Evolutionary conservation across 2,329 filamentous ascomycete species (phyloP), one percentile per base, ranked within the genome.

Genomic region (Alternaria burnsii): DNA sequence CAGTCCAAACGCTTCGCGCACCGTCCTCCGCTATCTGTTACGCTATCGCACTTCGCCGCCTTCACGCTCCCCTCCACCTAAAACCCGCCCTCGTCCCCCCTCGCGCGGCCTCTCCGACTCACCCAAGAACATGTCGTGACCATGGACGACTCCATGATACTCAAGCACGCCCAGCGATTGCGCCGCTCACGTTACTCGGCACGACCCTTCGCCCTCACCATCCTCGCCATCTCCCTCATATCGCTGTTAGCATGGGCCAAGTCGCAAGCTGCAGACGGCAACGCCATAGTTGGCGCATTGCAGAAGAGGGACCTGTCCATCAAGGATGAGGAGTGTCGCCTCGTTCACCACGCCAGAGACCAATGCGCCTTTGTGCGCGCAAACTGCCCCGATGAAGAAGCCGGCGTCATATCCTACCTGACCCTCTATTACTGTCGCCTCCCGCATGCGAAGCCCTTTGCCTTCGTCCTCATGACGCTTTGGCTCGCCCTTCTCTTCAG

Each of bases 401-500:
- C 94, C 55, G 94, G 95, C 30, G 86, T 98, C 63, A 82, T 97
- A 59, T 91, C 92, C 26, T 99, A 99, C 79, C 87, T 98, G 47
- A 86, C 89, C 20, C 84, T 98, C 55, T 99, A 97, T 83, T 99
- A 97, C 80, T 99, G 95, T 84, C 82, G 83, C 43, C 83, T 97
- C 34, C 83, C 84, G 55, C 79, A 87, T 55, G 88, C 84, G 14
- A 89, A 92, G 73, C 89, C 91, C 1, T 66, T 97, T 46, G 93
- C 91, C n/a, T 96, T 99, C 73, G 76, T 83, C 22, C 82, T 97
- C 42, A 83, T 99, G 46, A 86, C 92, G 16, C 71, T 89, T 61
- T 99, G 95, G 95, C 86, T 97, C 7, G 91, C 88, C 38, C 82
- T 98, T 55, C 87, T 99, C 8, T 99, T 99, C 80, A 94, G 91